Percentiles rank a stretch among this genome's conserved stretches.
These are phyloP conservation scores for Elongisporangium undulatum DNA, from an alignment of 352 stramenopile species.

Conservation along the genomic window DNA sequence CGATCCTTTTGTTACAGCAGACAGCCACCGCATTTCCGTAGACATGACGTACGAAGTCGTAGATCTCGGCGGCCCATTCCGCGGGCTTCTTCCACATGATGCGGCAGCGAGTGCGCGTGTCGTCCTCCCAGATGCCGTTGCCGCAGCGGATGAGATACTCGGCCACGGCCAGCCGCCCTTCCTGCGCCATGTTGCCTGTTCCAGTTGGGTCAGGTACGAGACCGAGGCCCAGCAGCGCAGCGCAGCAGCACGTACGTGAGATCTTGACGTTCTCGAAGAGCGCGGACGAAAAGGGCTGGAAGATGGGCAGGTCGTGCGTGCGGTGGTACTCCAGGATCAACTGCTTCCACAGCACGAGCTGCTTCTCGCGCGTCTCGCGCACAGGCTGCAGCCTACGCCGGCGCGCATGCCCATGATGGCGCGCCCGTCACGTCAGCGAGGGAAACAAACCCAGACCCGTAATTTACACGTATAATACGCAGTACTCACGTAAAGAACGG, in stretches of 20 bases:
- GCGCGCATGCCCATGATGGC: not conserved
- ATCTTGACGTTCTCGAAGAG: constrained; percentile 87
- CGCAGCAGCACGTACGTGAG: constrained; percentile 29
- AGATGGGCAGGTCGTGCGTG: constrained; percentile 58
- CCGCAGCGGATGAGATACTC: constrained; percentile 75
- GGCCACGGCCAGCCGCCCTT: constrained; percentile 61
- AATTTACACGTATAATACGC: not conserved
- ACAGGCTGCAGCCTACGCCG: constrained; percentile 62
- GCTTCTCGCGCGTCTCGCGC: constrained; percentile 80
- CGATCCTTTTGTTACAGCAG: constrained; percentile 12
- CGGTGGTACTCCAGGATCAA: constrained; percentile 83
- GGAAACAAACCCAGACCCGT: not conserved
- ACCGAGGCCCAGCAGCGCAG: not conserved
- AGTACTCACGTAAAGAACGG: constrained; percentile 79
- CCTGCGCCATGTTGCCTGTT: constrained; percentile 62
- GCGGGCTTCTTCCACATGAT: constrained; percentile 85
- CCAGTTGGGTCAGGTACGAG: not conserved
- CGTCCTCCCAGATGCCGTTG: constrained; percentile 77
- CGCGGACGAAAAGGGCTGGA: constrained; percentile 58
- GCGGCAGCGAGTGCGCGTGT: constrained; percentile 68
- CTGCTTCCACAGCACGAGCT: constrained; percentile 84
- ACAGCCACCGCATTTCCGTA: not conserved
- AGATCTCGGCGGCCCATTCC: constrained; percentile 81
- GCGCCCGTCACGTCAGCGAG: constrained; percentile 2
- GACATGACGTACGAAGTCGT: constrained; percentile 63